Conservation (phyloP, 2,329 filamentous ascomycete genomes). For the Verticillium nonalfalfae region DNA sequence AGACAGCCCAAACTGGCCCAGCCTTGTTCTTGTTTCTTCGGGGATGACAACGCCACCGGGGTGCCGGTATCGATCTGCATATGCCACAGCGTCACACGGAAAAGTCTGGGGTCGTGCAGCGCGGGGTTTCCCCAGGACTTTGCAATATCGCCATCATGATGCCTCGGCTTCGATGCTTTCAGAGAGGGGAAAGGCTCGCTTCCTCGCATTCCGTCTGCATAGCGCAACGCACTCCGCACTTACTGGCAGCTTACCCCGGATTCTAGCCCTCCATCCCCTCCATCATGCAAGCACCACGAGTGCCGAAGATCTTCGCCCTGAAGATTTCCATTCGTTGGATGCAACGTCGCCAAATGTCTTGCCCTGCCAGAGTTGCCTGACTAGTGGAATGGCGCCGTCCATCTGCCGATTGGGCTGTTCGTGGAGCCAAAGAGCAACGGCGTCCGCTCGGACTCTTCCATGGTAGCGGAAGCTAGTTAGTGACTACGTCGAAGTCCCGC, state of each 20-base stretch:
- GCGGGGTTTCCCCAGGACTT: neutral
- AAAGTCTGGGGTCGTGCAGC: neutral
- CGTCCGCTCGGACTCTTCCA: neutral
- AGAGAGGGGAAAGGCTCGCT: neutral
- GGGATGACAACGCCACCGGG: neutral
- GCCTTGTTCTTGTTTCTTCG: neutral
- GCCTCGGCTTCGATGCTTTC: neutral
- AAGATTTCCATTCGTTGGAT: neutral
- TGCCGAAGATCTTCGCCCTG: neutral
- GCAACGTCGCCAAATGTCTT: no score
- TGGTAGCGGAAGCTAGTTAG: neutral
- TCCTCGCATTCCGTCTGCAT: neutral
- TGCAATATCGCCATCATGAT: neutral
- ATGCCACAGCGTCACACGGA: neutral
- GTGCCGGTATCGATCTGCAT: neutral
- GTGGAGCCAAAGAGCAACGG: neutral
- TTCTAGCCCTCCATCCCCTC: neutral
- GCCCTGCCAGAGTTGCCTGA: neutral
- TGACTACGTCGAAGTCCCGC: neutral
- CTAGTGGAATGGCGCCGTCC: neutral
- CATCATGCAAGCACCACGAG: neutral
- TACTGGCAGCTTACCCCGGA: neutral
- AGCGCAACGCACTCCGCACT: neutral
- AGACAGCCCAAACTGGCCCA: neutral
- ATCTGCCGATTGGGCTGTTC: neutral